Evolutionary conservation across 768 basidiomycete species (phyloP).

Genomic region (Porpolomopsis calyptriformis): DNA sequence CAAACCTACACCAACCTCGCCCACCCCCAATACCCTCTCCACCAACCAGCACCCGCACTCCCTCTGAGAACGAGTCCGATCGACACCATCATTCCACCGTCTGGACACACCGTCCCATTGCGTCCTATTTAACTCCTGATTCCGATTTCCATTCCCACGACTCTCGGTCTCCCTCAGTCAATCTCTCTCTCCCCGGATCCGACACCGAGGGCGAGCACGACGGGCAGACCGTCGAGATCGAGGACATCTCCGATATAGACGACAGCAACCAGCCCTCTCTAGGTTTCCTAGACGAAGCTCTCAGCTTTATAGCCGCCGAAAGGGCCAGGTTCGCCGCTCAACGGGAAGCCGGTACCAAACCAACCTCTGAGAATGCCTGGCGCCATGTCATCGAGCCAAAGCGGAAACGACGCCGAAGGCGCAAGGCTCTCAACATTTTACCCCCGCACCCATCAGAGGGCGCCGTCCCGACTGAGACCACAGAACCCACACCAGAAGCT

Average conservation of each 20-base stretch:
- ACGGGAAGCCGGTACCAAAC: constrained; percentile 23
- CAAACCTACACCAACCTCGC: constrained; percentile 4
- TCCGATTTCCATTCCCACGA: not conserved
- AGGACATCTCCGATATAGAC: constrained; percentile 8
- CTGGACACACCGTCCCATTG: constrained; percentile 7
- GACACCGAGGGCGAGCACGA: constrained; percentile 8
- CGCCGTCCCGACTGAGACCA: not conserved
- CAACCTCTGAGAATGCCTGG: not conserved
- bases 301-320: constrained; percentile 68
- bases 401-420: constrained; percentile 29
- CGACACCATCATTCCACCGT: not conserved
- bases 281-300: constrained; percentile 61
- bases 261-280: constrained; percentile 40
- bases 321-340: constrained; percentile 47
- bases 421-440: constrained; percentile 12
- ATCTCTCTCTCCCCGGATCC: constrained; percentile 2
- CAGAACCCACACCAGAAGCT: not conserved
- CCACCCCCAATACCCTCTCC: not conserved
- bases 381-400: constrained; percentile 19
- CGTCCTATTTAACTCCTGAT: constrained; percentile 2
- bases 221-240: constrained; percentile 4
- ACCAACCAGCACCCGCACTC: not conserved
- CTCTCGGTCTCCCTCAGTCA: not conserved
- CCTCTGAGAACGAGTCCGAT: constrained; percentile 2
- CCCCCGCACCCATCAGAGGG: not conserved